phyloP scores from a whole-genome alignment of 352 stramenopile genomes.

The Phytopythium delawarense region DNA sequence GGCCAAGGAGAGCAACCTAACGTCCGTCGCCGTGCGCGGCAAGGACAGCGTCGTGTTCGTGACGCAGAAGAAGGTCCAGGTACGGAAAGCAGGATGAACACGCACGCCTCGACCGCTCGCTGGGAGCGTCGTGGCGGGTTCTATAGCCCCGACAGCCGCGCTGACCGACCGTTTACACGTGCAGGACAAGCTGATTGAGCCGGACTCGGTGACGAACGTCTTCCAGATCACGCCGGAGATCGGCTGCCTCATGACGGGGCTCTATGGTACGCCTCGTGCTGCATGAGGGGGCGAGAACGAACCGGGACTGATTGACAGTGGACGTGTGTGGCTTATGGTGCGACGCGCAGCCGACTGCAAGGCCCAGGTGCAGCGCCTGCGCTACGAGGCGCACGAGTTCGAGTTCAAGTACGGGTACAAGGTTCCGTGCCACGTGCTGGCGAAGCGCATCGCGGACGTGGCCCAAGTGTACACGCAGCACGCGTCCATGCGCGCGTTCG shows the following conservation, averaged over 20 bases:
- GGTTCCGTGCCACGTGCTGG: slow-evolving; percentile 93
- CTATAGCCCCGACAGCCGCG: too few species aligned
- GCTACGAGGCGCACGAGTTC: slow-evolving; percentile 97
- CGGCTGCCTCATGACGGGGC: slow-evolving; percentile 94
- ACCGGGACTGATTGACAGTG: not conserved
- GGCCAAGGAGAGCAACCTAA: slow-evolving; percentile 92
- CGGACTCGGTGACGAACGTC: slow-evolving; percentile 94
- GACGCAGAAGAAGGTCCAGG: slow-evolving; percentile 99
- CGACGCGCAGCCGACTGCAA: slow-evolving; percentile 75
- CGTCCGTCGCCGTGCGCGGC: slow-evolving; percentile 94
- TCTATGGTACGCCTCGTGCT: slow-evolving; percentile 48
- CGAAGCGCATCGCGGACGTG: slow-evolving; percentile 97
- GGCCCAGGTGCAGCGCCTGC: slow-evolving; percentile 92
- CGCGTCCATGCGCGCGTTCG: slow-evolving; percentile 94
- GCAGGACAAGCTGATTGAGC: slow-evolving; percentile 94
- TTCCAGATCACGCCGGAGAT: slow-evolving; percentile 96
- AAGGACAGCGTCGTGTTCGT: slow-evolving; percentile 94
- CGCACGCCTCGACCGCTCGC: too few species aligned
- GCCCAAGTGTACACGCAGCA: slow-evolving; percentile 95
- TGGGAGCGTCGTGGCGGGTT: too few species aligned
- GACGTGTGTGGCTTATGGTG: not conserved
- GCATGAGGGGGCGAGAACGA: not conserved
- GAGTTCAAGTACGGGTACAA: slow-evolving; percentile 97
- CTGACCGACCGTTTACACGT: not conserved
- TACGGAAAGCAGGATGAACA: slow-evolving; percentile 12